A percentile compares a stretch with the other conserved stretches of the same genome.
phyloP scores from a whole-genome alignment of 2,329 filamentous ascomycete species.

The Cladophialophora psammophila region DNA sequence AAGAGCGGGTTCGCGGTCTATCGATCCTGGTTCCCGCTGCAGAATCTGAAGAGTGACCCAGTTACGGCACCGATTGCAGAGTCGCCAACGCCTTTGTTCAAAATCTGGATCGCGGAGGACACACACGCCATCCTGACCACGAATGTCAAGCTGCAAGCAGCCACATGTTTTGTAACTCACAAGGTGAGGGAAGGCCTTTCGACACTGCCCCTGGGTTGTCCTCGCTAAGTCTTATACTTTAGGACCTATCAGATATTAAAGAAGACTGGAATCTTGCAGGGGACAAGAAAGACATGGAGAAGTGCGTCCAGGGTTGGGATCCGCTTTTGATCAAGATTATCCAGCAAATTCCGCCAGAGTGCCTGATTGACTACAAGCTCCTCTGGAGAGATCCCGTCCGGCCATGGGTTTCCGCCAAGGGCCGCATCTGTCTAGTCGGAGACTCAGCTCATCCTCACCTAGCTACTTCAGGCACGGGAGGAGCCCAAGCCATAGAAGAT shows the following conservation, averaged over 20 bases:
- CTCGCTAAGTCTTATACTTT: background rate
- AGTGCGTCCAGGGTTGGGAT: conserved; percentile 61
- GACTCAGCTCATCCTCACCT: conserved; percentile 33
- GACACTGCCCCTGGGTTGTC: background rate
- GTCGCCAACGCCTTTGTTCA: background rate
- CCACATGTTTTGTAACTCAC: conserved; percentile 64
- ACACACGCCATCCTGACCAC: conserved; percentile 53
- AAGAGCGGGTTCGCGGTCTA: conserved; percentile 41
- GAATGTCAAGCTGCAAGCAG: conserved; percentile 56
- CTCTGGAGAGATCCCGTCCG: conserved; percentile 36
- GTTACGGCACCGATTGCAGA: conserved; percentile 2
- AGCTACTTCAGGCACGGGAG: conserved; percentile 29
- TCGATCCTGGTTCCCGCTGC: conserved; percentile 13
- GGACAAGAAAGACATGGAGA: conserved; percentile 59
- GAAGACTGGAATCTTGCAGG: conserved; percentile 63
- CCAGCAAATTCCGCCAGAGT: conserved; percentile 40
- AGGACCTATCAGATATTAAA: conserved; percentile 61
- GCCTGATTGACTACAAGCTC: conserved; percentile 43
- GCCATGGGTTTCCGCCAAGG: conserved; percentile 25
- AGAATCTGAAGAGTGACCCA: background rate
- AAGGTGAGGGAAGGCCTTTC: conserved; percentile 43
- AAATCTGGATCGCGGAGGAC: conserved; percentile 59
- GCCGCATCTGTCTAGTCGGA: conserved; percentile 40
- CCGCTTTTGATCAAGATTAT: conserved; percentile 27
- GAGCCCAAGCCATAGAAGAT: conserved; percentile 34